Percentiles rank a stretch among this genome's conserved stretches.
phyloP scores from a whole-genome alignment of 2,329 filamentous ascomycete species.

The Pezicula carpinea region DNA sequence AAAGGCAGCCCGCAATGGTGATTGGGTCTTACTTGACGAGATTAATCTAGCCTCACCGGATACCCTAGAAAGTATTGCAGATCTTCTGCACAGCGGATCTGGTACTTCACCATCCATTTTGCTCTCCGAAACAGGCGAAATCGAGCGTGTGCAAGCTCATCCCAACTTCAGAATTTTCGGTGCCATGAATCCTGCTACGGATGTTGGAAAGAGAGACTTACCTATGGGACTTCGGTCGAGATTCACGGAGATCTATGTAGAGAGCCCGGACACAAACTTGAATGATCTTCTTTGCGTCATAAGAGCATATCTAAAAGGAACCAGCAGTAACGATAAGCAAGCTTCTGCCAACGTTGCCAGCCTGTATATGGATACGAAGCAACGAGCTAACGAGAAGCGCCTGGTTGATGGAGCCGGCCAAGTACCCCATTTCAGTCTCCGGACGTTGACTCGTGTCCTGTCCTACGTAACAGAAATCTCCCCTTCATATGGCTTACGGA shows the following conservation, averaged over 20 bases:
- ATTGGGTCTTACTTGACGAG: constrained; percentile 96
- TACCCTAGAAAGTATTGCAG: constrained; percentile 88
- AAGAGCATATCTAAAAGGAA: constrained; percentile 75
- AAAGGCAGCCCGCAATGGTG: constrained; percentile 90
- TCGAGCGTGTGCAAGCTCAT: constrained; percentile 84
- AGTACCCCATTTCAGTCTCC: constrained; percentile 92
- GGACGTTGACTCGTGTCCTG: constrained; percentile 85
- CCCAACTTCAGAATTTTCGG: constrained; percentile 94
- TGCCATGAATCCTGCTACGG: constrained; percentile 98
- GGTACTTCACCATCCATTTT: constrained; percentile 75
- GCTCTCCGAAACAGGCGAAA: constrained; percentile 88
- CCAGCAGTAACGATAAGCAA: constrained; percentile 66
- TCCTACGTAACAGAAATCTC: constrained; percentile 84
- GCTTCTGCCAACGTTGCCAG: constrained; percentile 76
- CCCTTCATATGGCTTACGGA: constrained; percentile 75
- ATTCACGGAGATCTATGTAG: constrained; percentile 94
- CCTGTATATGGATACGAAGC: constrained; percentile 85
- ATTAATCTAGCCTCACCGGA: constrained; percentile 95
- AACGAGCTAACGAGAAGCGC: constrained; percentile 72
- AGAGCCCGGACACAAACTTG: constrained; percentile 80
- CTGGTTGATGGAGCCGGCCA: constrained; percentile 94
- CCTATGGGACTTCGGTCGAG: constrained; percentile 82
- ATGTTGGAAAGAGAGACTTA: constrained; percentile 92
- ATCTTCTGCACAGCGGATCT: constrained; percentile 72
- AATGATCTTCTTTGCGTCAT: constrained; percentile 87